Conservation (phyloP, 768 basidiomycete species). For the Suillus fuscotomentosus region DNA sequence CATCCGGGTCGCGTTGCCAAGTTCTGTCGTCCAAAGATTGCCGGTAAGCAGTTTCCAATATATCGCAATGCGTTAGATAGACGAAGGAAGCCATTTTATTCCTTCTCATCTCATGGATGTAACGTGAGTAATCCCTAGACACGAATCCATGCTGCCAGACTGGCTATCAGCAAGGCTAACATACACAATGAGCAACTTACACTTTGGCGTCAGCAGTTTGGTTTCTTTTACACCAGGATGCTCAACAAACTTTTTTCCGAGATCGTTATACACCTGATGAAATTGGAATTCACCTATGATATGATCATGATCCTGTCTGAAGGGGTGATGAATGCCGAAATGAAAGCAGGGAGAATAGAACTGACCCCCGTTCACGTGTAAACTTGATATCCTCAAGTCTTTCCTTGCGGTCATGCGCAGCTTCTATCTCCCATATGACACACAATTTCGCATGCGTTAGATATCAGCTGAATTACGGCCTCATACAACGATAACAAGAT, state of each 20-base stretch:
- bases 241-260: conserved; percentile 28
- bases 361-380: neutral
- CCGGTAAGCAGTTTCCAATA: neutral
- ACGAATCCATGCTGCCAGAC: neutral
- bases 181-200: conserved; percentile 25
- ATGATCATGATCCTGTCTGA: neutral
- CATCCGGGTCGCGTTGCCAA: neutral
- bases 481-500: neutral
- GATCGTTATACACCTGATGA: conserved; percentile 29
- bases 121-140: neutral
- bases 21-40: neutral
- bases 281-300: neutral
- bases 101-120: neutral
- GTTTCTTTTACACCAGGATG: conserved; percentile 37
- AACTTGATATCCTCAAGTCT: neutral
- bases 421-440: neutral
- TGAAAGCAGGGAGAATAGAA: neutral
- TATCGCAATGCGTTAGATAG: neutral
- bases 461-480: neutral
- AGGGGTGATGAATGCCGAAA: neutral
- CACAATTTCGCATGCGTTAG: neutral
- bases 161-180: neutral
- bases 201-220: conserved; percentile 39
- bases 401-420: neutral
- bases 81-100: neutral